Evolutionary conservation across 257 asterid genomes (phyloP), one percentile per base, ranked within the genome.

Genomic region (Ilex aquifolium): DNA sequence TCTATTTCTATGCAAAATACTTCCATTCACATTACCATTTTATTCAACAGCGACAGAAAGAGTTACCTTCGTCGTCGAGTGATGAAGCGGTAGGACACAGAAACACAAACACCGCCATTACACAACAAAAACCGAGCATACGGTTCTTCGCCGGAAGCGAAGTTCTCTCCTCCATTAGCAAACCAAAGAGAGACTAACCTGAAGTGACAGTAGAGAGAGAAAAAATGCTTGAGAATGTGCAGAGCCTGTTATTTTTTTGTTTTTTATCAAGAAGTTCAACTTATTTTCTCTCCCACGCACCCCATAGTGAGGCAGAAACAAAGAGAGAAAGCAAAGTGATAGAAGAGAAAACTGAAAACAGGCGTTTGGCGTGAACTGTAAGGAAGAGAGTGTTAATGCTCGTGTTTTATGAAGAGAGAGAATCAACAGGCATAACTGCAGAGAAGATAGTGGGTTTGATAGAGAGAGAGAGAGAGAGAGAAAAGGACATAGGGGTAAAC

Each of bases 331-430:
- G 27, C 27, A 21, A 0, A 21, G 55, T 40, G 68, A 63, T 73
- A 58, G 73, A 74, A 56, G 27, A 60, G 49, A 49, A 57, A 73
- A 72, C 96, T 57, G 49, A 49, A 57, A 73, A 72, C 96, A 91
- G 96, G 93, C 93, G 91, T 91, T 86, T 88, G 83, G 96, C 97
- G 98, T 91, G 96, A 91, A 82, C 77, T 68, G 86, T 63, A 83
- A 86, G 96, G 82, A 73, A 73, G 74, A 64, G 74, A 65, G 75
- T 31, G 69, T 50, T 49, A 0, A 42, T 39, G 57, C 63, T 21
- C 60, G n/a, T 51, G 77, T 63, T 72, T 79, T 68, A 73, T 59
- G 80, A 78, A 65, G 87, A 85, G 82, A 65, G 87, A 82, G 79
- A 80, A 71, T 46, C 15, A 1, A 9, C 49, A 36, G 68, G 3